Percentiles rank a stretch among this genome's conserved stretches.
Evolutionary conservation across 345 rosid species (phyloP).

Genomic region (Atalantia buxifolia): DNA sequence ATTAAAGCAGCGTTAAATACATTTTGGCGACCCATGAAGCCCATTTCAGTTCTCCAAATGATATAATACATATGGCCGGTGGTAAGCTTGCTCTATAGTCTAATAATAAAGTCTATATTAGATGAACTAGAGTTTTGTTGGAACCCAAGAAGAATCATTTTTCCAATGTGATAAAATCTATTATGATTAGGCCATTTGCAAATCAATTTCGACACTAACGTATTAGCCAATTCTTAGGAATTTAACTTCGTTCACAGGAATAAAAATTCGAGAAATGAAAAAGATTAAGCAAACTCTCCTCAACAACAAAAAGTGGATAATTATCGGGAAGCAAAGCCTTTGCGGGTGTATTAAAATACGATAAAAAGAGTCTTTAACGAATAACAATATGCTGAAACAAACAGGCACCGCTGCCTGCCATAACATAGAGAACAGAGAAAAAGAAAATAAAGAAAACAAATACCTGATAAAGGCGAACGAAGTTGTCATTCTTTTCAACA

Average conservation of each 20-base stretch:
- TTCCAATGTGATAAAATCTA: background rate
- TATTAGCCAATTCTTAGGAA: too few relatives aligned
- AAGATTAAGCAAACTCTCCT: too few relatives aligned
- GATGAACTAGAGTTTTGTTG: background rate
- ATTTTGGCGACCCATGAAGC: background rate
- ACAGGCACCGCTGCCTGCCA: background rate
- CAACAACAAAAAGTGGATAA: too few relatives aligned
- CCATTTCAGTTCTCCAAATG: background rate
- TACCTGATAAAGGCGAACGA: slow-evolving; percentile 80
- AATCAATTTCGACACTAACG: background rate
- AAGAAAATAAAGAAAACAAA: background rate
- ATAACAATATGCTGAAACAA: background rate
- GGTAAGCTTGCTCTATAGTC: background rate
- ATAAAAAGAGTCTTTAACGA: too few relatives aligned
- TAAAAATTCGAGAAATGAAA: too few relatives aligned
- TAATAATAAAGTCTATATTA: background rate
- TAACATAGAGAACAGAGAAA: background rate
- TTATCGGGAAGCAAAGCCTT: too few relatives aligned
- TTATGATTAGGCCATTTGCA: background rate
- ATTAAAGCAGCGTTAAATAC: background rate
- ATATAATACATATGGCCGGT: background rate
- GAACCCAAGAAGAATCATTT: background rate
- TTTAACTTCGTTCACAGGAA: too few relatives aligned
- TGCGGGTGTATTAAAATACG: too few relatives aligned
- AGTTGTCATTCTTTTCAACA: slow-evolving; percentile 68